These are phyloP conservation scores for Arctium lappa DNA, from an alignment of 129 eudicot species.

Conservation along the genomic window DNA sequence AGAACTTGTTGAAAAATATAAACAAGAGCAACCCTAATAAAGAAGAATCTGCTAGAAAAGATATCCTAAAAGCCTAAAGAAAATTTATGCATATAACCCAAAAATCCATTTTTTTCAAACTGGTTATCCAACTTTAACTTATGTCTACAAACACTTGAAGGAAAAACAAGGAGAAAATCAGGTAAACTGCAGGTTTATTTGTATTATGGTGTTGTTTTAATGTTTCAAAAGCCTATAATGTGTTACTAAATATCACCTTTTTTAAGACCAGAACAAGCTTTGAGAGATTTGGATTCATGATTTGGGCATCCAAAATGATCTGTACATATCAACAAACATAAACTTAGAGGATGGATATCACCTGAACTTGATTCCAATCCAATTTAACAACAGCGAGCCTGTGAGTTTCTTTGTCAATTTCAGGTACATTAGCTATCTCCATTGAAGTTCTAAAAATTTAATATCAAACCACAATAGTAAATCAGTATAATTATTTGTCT, in stretches of 20 bases:
- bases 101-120: too few relatives aligned
- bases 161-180: too few relatives aligned
- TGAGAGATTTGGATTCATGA: conserved; percentile 72
- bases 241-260: conserved; percentile 47
- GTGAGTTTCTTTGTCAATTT: conserved; percentile 76
- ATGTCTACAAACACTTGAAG: too few relatives aligned
- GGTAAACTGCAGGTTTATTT: too few relatives aligned
- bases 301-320: conserved; percentile 67
- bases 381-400: conserved; percentile 80
- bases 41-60: too few relatives aligned
- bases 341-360: not conserved
- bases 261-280: conserved; percentile 86
- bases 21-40: too few relatives aligned
- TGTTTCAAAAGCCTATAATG: not conserved
- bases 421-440: conserved; percentile 48
- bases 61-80: too few relatives aligned
- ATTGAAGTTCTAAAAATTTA: not conserved
- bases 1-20: too few relatives aligned
- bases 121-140: too few relatives aligned
- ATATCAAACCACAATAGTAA: not conserved
- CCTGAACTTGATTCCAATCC: conserved; percentile 93
- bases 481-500: not conserved
- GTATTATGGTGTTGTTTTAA: too few relatives aligned
- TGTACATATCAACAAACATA: conserved; percentile 28
- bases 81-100: too few relatives aligned